Evolutionary conservation across 768 basidiomycete genomes (phyloP).

Genomic region (Symmetrospora coprosmae): DNA sequence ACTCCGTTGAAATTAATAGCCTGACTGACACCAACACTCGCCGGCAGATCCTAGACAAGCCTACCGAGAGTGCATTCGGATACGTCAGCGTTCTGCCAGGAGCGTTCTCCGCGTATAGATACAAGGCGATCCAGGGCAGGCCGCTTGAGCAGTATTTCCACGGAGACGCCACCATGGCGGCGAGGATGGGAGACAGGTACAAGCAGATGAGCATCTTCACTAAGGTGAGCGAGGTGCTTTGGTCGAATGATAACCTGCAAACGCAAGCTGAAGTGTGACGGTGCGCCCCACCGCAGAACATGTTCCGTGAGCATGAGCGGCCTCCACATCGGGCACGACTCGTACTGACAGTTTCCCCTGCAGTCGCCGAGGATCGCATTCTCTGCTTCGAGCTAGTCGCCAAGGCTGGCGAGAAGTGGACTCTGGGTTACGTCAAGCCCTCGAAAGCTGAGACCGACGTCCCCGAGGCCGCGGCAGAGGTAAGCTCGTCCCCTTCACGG

Average conservation of each 20-base stretch:
- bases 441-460: constrained; percentile 43
- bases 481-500: background rate
- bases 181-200: constrained; percentile 18
- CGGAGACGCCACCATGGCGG: constrained; percentile 41
- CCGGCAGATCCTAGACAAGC: constrained; percentile 65
- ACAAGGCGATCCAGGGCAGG: constrained; percentile 72
- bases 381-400: constrained; percentile 94
- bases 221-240: constrained; percentile 42
- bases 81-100: constrained; percentile 70
- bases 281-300: constrained; percentile 46
- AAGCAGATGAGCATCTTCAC: constrained; percentile 77
- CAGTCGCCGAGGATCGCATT: constrained; percentile 80
- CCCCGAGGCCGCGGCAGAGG: constrained; percentile 62
- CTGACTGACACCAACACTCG: background rate
- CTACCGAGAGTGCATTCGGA: constrained; percentile 85
- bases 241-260: background rate
- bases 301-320: constrained; percentile 32
- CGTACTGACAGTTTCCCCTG: constrained; percentile 33
- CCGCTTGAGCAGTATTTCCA: constrained; percentile 48
- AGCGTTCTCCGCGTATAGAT: constrained; percentile 95
- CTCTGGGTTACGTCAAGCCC: constrained; percentile 80
- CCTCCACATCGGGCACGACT: too few species aligned
- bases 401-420: constrained; percentile 70
- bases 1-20: too few species aligned
- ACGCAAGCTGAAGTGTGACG: background rate